Percentiles rank a stretch among this genome's conserved stretches.
Conservation (phyloP, 2,329 filamentous ascomycete genomes). For the Sarocladiaceae sp. region DNA sequence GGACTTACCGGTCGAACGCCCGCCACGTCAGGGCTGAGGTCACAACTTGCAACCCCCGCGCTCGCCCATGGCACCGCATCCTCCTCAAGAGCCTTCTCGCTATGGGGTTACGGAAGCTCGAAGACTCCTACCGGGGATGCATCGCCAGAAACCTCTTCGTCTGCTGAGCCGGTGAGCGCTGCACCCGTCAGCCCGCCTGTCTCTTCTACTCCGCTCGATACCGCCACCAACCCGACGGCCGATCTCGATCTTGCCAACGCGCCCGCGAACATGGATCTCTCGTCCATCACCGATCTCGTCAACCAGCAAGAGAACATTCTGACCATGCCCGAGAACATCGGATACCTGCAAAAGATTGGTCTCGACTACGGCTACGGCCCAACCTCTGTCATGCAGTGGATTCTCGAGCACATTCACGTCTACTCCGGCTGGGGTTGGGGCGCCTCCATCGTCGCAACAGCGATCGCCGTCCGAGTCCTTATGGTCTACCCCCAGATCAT, state of each 20-base stretch:
- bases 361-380: slow-evolving; percentile 84
- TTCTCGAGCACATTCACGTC: slow-evolving; percentile 78
- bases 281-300: slow-evolving; percentile 27
- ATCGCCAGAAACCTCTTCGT: slow-evolving; percentile 10
- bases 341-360: slow-evolving; percentile 76
- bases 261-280: slow-evolving; percentile 27
- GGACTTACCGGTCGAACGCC: slow-evolving; percentile 16
- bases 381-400: slow-evolving; percentile 65
- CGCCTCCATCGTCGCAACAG: slow-evolving; percentile 61
- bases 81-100: slow-evolving; percentile 24
- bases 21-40: slow-evolving; percentile 4
- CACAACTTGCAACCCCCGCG: slow-evolving; percentile 10
- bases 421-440: slow-evolving; percentile 75
- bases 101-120: slow-evolving; percentile 27
- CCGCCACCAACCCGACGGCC: slow-evolving; percentile 12
- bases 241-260: slow-evolving; percentile 1
- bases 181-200: slow-evolving; percentile 13
- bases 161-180: slow-evolving; percentile 11
- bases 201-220: slow-evolving; percentile 16
- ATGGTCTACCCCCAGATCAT: slow-evolving; percentile 56
- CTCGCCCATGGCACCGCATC: slow-evolving; percentile 24
- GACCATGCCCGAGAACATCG: slow-evolving; percentile 66
- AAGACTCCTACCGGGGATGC: slow-evolving; percentile 13
- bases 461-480: slow-evolving; percentile 55
- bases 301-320: slow-evolving; percentile 34